Base-by-base conservation (phyloP, 768 basidiomycete genomes). In the Lactarius psammicola region DNA sequence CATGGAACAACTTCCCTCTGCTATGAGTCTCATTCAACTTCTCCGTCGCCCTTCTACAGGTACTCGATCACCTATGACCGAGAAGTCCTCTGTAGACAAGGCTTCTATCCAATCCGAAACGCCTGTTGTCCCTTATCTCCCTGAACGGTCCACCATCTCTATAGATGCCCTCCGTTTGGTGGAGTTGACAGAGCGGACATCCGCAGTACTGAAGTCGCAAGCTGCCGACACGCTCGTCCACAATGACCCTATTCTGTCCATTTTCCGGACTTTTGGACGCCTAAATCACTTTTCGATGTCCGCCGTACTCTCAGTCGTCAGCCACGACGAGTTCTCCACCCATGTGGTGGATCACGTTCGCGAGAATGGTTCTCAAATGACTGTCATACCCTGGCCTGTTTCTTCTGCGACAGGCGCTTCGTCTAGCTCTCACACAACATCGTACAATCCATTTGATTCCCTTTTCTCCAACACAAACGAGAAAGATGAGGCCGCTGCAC, bases 121-220 rank as follows among this genome's bases (percentile, higher is more conserved):
- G 6, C 34, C 53, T 20, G 38, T 28, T 33, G 38, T 49, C 4
- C 26, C 62, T 23, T 46, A 60, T 26, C 57, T 23, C 75, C 81
- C 59, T 73, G 26, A 62, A 6, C 20, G 31, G 38, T 76, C 15
- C 33, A 20, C 59, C 23, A 76, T 86, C 59, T 76, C 79, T 11
- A 80, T 96, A 38, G 85, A 93, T 68, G 90, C 90, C 0, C 82
- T 98, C 2, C 93, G 95, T 23, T 82, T 98, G 9, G 85, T 98
- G 70, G 95, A 98, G 74, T 79, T 98, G 54, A 91, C 92, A 1
- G 88, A 88, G 42, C 89, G 97, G 64, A 92, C 92, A 1, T 94
- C 92, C 2, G 89, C 90, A 1, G 85, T 96, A 40, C 84, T 98
- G 75, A 89, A 86, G 72, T 91, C 90, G 1, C 85, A 90, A 59